A percentile compares a stretch with the other conserved stretches of the same genome.
phyloP scores from a whole-genome alignment of 352 stramenopile species.

The Peronospora belbahrii region DNA sequence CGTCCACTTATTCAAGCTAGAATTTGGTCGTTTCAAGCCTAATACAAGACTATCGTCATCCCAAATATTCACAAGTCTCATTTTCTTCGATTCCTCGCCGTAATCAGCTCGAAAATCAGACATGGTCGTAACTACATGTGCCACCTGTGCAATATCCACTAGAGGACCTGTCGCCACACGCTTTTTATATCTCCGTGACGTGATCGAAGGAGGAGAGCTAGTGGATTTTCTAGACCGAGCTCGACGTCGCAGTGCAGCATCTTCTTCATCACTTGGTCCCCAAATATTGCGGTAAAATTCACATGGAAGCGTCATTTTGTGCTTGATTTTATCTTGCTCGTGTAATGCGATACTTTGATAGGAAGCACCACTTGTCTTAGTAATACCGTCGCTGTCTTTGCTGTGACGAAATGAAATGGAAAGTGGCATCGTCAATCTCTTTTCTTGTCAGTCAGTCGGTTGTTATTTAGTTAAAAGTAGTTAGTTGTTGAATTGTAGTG shows the following conservation, averaged over 20 bases:
- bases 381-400: constrained; percentile 18
- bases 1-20: background rate
- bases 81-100: constrained; percentile 20
- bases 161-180: constrained; percentile 28
- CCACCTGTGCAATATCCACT: constrained; percentile 68
- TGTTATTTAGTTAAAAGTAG: too few species aligned
- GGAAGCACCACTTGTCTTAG: constrained; percentile 17
- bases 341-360: constrained; percentile 33
- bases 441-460: too few species aligned
- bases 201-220: constrained; percentile 12
- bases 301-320: constrained; percentile 30
- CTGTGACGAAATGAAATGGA: constrained; percentile 43
- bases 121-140: constrained; percentile 56
- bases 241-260: constrained; percentile 14
- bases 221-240: constrained; percentile 16
- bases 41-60: constrained; percentile 26
- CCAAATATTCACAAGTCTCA: constrained; percentile 48
- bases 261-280: constrained; percentile 26
- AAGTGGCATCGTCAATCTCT: constrained; percentile 21
- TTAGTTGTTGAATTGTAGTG: too few species aligned
- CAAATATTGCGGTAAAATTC: constrained; percentile 66
- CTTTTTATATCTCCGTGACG: constrained; percentile 30
- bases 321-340: constrained; percentile 26
- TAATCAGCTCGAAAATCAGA: constrained; percentile 71
- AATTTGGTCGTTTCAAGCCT: constrained; percentile 7